These are phyloP conservation scores for Hippophae gyantsensis DNA, from an alignment of 306 rosid species.

Conservation along the genomic window DNA sequence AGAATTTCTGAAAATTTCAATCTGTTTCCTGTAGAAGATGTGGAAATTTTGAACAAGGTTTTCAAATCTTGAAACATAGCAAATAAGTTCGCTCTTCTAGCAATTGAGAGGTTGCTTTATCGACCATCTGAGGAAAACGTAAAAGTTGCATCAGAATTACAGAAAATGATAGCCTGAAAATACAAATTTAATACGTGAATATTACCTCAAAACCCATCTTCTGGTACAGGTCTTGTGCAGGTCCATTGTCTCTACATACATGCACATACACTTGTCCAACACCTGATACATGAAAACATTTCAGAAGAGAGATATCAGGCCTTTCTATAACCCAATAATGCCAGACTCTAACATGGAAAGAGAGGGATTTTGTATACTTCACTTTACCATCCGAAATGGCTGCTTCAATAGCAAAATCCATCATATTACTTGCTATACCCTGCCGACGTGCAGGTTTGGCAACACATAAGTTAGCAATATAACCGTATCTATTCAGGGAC, in stretches of 20 bases:
- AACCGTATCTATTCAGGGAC: conserved; percentile 51
- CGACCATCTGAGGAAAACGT: conserved; percentile 43
- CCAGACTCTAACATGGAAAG: not conserved
- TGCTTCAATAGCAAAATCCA: conserved; percentile 61
- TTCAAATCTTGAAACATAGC: conserved; percentile 41
- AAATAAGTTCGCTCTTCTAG: conserved; percentile 46
- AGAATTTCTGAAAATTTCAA: not conserved
- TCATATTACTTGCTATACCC: conserved; percentile 76
- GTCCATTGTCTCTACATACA: conserved; percentile 48
- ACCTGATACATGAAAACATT: conserved; percentile 31
- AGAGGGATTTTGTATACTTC: not conserved
- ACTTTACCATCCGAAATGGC: conserved; percentile 58
- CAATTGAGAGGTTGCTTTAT: conserved; percentile 43
- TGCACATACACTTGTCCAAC: conserved; percentile 64
- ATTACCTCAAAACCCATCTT: conserved; percentile 82
- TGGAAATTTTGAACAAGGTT: conserved; percentile 9
- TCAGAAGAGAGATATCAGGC: conserved; percentile 7
- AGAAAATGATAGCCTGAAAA: not conserved
- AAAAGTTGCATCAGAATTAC: conserved; percentile 21
- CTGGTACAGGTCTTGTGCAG: conserved; percentile 51
- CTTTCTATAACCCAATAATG: conserved; percentile 2
- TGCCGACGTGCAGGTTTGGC: conserved; percentile 62
- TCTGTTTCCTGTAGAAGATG: not conserved
- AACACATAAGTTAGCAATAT: conserved; percentile 77
- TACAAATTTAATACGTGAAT: conserved; percentile 4